Conservation (phyloP, 2,329 filamentous ascomycete genomes). For the Hypoxylon sp. region DNA sequence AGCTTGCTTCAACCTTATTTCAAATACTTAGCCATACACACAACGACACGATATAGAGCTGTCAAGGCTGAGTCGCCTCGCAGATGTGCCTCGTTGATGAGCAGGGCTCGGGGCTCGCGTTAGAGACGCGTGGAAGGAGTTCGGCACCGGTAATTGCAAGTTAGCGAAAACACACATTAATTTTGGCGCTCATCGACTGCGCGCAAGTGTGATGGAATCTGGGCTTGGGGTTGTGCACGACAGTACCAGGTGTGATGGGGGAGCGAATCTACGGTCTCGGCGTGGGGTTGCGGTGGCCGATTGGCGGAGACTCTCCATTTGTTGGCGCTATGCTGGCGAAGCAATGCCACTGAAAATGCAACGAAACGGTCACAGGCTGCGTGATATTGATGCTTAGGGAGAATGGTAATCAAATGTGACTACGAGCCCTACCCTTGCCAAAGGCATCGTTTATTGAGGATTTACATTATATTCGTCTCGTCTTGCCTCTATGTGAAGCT, state of each 20-base stretch:
- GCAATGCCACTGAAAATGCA: conserved; percentile 41
- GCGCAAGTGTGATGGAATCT: conserved; percentile 41
- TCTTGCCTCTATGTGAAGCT: conserved; percentile 13
- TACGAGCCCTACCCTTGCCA: conserved; percentile 27
- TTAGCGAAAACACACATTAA: conserved; percentile 1
- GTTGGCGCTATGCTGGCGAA: conserved; percentile 45
- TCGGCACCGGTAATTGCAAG: conserved; percentile 14
- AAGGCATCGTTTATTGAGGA: conserved; percentile 21
- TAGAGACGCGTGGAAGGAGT: conserved; percentile 22
- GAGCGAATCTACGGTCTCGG: conserved; percentile 40
- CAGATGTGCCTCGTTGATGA: conserved; percentile 19
- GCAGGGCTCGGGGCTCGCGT: conserved; percentile 17
- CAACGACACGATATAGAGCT: conserved; percentile 32
- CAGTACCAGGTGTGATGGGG: conserved; percentile 38
- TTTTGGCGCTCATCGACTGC: conserved; percentile 37
- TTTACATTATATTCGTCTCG: conserved; percentile 10
- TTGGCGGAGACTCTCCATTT: conserved; percentile 41
- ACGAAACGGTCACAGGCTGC: conserved; percentile 42
- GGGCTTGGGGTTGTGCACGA: conserved; percentile 29
- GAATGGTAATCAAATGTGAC: conserved; percentile 33
- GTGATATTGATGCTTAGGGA: conserved; percentile 41
- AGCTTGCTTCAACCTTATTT: conserved; percentile 20
- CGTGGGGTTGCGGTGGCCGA: conserved; percentile 44
- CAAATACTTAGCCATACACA: conserved; percentile 28
- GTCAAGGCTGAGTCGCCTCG: conserved; percentile 9